phyloP scores from a whole-genome alignment of 495 filamentous ascomycete species.

The Trichoderma parareesei region DNA sequence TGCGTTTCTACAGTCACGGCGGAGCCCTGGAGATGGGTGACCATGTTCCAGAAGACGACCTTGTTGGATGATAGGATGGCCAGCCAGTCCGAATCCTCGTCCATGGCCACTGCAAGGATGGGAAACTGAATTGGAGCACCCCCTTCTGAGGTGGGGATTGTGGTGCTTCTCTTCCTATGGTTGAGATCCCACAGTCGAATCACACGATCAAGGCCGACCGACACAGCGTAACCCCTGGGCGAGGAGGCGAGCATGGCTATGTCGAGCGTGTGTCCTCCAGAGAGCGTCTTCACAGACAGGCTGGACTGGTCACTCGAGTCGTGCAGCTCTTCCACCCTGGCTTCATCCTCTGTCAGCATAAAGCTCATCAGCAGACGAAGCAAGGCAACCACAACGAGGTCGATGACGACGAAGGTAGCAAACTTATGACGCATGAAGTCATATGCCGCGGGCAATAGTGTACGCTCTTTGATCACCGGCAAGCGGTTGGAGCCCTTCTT shows the following conservation, averaged over 20 bases:
- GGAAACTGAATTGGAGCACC: constrained; percentile 41
- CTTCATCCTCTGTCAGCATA: constrained; percentile 48
- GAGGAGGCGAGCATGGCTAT: constrained; percentile 52
- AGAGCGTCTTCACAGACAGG: constrained; percentile 52
- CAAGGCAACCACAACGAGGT: constrained; percentile 46
- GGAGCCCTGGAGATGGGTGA: constrained; percentile 40
- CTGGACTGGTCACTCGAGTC: constrained; percentile 39
- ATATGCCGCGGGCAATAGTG: constrained; percentile 44
- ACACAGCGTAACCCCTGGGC: constrained; percentile 51
- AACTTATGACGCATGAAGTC: constrained; percentile 51
- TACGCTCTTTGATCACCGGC: constrained; percentile 28
- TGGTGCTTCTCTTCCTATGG: constrained; percentile 25
- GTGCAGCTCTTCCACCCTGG: constrained; percentile 20
- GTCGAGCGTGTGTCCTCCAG: constrained; percentile 53
- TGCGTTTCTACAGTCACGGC: constrained; percentile 39
- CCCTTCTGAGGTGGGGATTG: constrained; percentile 31
- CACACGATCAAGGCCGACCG: constrained; percentile 54
- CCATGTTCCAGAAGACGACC: constrained; percentile 52
- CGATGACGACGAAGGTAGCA: constrained; percentile 42
- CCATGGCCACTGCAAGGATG: constrained; percentile 49
- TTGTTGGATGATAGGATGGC: constrained; percentile 49
- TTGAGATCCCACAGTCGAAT: constrained; percentile 54
- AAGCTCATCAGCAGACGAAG: constrained; percentile 59
- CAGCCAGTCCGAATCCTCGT: constrained; percentile 51
- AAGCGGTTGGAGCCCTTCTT: constrained; percentile 54